Evolutionary conservation across 768 basidiomycete species (phyloP).

Genomic region (Phanerodontia chrysosporium): DNA sequence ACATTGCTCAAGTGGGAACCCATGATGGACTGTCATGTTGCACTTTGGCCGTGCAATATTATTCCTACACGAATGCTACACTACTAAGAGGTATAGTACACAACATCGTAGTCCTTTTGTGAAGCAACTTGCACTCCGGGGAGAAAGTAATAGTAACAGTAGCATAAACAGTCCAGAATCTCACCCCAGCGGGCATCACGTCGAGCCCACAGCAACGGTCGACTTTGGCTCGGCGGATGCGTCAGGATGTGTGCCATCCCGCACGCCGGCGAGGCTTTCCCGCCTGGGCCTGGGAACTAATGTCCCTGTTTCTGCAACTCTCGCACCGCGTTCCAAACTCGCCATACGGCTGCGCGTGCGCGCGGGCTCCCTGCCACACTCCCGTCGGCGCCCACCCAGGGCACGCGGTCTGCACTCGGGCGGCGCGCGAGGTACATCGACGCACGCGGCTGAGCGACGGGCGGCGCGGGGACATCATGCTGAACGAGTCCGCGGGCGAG

Average conservation of each 20-base stretch:
- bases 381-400: conserved; percentile 13
- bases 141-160: too few species aligned
- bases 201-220: background rate
- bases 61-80: background rate
- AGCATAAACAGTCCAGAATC: too few species aligned
- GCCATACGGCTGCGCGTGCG: conserved; percentile 13
- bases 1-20: too few species aligned
- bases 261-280: conserved; percentile 1
- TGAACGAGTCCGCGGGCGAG: conserved; percentile 5
- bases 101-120: background rate
- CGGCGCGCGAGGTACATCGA: conserved; percentile 7
- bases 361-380: conserved; percentile 4
- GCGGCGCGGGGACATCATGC: background rate
- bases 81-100: background rate
- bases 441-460: conserved; percentile 13
- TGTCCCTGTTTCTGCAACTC: conserved; percentile 18
- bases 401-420: conserved; percentile 1
- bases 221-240: background rate
- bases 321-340: conserved; percentile 15
- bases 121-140: background rate
- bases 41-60: background rate
- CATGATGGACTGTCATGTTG: too few species aligned
- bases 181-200: background rate
- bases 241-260: background rate
- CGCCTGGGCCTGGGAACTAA: conserved; percentile 9